Percentiles rank a stretch among this genome's conserved stretches.
These are phyloP conservation scores for Metschnikowia rubicola DNA, from an alignment of 805 yeast species.

Conservation along the genomic window DNA sequence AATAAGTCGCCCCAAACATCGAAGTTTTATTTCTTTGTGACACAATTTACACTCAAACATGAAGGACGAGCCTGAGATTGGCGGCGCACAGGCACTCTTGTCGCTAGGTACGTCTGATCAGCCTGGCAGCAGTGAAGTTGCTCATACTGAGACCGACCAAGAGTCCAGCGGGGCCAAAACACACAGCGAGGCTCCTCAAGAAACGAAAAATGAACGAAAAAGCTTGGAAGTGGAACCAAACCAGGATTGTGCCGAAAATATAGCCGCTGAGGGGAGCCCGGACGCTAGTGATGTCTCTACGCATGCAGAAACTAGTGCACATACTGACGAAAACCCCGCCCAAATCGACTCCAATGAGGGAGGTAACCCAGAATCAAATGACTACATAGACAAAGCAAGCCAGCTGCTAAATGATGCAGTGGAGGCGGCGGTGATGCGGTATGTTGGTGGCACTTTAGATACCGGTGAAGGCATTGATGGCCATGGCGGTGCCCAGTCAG, in stretches of 20 bases:
- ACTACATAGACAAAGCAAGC: conserved; percentile 25
- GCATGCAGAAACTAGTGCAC: no score
- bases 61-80: conserved; percentile 39
- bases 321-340: no score
- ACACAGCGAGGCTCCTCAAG: neutral
- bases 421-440: conserved; percentile 74
- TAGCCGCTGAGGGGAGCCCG: no score
- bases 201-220: neutral
- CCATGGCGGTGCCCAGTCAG: conserved; percentile 1
- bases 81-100: conserved; percentile 46
- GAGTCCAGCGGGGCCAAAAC: neutral
- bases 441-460: conserved; percentile 63
- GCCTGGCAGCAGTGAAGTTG: neutral
- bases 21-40: no score
- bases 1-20: no score
- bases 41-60: conserved; percentile 11
- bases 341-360: neutral
- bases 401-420: conserved; percentile 52
- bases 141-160: neutral
- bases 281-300: no score
- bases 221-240: neutral
- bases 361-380: conserved; percentile 7
- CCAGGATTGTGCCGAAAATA: no score
- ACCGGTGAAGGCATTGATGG: conserved; percentile 9
- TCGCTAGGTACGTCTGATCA: conserved; percentile 30